phyloP scores from a whole-genome alignment of 192 early-diverging fungal genomes.

The Globomyces pollinis-pini region DNA sequence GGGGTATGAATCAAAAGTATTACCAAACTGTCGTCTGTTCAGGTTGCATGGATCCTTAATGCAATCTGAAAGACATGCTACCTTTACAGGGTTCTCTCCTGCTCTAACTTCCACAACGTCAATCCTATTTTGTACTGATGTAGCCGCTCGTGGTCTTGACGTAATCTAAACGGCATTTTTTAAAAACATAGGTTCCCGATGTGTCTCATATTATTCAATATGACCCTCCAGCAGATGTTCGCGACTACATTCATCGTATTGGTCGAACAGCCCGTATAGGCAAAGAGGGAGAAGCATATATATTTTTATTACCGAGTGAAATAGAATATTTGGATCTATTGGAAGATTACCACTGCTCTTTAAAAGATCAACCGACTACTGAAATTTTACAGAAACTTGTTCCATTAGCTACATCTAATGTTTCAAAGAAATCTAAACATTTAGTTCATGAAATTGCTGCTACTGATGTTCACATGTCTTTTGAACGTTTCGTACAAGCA shows the following conservation, averaged over 20 bases:
- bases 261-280: conserved; percentile 96
- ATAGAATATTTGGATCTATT: conserved; percentile 56
- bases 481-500: conserved; percentile 67
- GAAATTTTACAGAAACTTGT: conserved; percentile 47
- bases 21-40: conserved; percentile 66
- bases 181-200: too few species aligned
- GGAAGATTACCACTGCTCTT: conserved; percentile 68
- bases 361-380: conserved; percentile 27
- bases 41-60: conserved; percentile 84
- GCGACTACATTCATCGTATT: conserved; percentile 94
- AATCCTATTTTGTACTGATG: conserved; percentile 91
- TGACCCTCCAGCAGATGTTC: conserved; percentile 88
- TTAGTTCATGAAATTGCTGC: conserved; percentile 32
- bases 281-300: conserved; percentile 70
- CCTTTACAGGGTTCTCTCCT: conserved; percentile 65
- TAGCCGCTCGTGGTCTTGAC: conserved; percentile 96
- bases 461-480: conserved; percentile 51
- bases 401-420: conserved; percentile 14
- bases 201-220: conserved; percentile 90
- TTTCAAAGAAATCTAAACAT: conserved; percentile 23
- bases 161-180: too few species aligned
- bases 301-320: conserved; percentile 90
- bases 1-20: conserved; percentile 43
- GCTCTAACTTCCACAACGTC: conserved; percentile 30
- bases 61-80: conserved; percentile 69